phyloP scores from a whole-genome alignment of 208 protist species.

The Leishmania arabica region DNA sequence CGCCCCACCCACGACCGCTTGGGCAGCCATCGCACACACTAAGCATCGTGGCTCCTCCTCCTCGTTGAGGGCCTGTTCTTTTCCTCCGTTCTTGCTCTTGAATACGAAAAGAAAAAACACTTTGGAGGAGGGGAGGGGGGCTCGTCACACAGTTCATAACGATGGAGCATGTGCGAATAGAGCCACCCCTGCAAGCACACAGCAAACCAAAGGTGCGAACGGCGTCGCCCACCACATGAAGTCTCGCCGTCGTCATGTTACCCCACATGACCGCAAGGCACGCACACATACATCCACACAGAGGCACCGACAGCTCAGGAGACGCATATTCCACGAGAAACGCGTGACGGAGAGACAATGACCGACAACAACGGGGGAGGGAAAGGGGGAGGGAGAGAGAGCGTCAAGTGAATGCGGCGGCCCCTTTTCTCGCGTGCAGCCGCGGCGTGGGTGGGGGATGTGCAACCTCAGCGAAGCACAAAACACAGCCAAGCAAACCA shows the following conservation, averaged over 20 bases:
- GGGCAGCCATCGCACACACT: background rate
- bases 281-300: conserved; percentile 17
- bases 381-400: background rate
- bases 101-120: too few relatives aligned
- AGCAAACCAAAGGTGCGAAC: background rate
- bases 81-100: background rate
- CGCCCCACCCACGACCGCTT: background rate
- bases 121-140: background rate
- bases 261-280: background rate
- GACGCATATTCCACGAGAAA: background rate
- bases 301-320: background rate
- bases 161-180: background rate
- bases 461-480: background rate
- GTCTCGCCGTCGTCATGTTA: background rate
- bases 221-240: background rate
- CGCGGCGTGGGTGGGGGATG: background rate
- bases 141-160: background rate
- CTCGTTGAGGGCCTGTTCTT: background rate
- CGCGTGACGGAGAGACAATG: background rate
- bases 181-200: background rate
- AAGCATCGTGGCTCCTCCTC: background rate
- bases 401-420: background rate
- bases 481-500: background rate
- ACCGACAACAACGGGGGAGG: background rate
- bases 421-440: background rate